Evolutionary conservation across 176 grass and related monocot species (phyloP).

Genomic region (Carex myosuroides): DNA sequence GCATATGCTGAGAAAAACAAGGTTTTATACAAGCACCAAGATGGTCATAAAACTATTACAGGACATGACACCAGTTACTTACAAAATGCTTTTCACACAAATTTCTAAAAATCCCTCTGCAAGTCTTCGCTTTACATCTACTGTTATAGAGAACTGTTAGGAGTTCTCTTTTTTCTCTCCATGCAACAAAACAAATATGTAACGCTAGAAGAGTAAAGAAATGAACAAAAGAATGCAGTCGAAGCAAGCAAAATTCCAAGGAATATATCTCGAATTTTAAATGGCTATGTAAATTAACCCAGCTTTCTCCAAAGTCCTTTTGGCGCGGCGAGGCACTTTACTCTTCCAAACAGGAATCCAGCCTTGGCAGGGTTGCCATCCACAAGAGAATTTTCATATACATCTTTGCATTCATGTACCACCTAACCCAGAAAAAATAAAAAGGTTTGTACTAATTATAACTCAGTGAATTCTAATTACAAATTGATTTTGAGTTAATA

Average conservation of each 20-base stretch:
- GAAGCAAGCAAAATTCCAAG: conserved; percentile 26
- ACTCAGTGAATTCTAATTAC: neutral
- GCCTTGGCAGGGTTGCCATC: conserved; percentile 70
- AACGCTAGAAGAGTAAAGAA: conserved; percentile 20
- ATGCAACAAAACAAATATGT: neutral
- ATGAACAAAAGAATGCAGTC: conserved; percentile 49
- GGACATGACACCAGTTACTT: neutral
- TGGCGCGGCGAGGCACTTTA: conserved; percentile 65
- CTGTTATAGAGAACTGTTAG: neutral
- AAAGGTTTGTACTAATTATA: neutral
- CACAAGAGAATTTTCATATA: conserved; percentile 76
- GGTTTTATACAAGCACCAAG: neutral
- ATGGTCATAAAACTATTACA: neutral
- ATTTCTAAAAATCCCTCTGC: neutral
- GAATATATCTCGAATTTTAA: neutral
- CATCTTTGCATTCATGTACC: conserved; percentile 95
- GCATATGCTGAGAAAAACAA: neutral
- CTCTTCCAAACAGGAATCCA: conserved; percentile 84
- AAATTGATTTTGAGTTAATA: neutral
- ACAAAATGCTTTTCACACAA: neutral
- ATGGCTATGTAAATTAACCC: conserved; percentile 22
- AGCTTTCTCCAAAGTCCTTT: conserved; percentile 94
- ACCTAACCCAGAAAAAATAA: conserved; percentile 53
- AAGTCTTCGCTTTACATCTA: neutral
- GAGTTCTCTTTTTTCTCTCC: neutral